These are phyloP conservation scores for Xerocomus brunneocitrinus DNA, from an alignment of 768 basidiomycete genomes.

Conservation along the genomic window DNA sequence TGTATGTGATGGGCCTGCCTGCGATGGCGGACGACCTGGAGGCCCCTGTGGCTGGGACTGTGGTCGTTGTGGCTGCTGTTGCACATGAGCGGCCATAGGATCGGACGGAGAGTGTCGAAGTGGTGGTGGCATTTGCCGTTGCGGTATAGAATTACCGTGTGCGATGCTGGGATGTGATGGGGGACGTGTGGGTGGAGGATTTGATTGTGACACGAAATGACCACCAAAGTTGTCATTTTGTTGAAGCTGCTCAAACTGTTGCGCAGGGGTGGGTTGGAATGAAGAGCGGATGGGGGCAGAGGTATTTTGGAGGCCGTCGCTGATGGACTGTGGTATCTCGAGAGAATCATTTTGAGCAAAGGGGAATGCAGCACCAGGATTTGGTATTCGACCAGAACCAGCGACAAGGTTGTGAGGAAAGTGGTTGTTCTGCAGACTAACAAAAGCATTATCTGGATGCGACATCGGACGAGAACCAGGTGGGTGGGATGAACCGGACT, in stretches of 20 bases:
- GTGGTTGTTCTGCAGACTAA: slow-evolving; percentile 38
- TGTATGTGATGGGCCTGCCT: slow-evolving; percentile 43
- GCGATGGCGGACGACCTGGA: slow-evolving; percentile 48
- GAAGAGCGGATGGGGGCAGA: slow-evolving; percentile 33
- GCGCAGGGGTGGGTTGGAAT: slow-evolving; percentile 59
- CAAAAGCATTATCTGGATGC: slow-evolving; percentile 44
- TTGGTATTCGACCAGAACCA: slow-evolving; percentile 34
- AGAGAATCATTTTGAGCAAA: slow-evolving; percentile 45
- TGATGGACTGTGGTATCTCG: slow-evolving; percentile 44
- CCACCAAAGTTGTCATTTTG: slow-evolving; percentile 31
- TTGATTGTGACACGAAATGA: slow-evolving; percentile 37
- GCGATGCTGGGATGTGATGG: slow-evolving; percentile 38
- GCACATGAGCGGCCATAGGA: slow-evolving; percentile 37
- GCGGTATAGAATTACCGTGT: slow-evolving; percentile 29
- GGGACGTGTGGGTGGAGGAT: slow-evolving; percentile 38
- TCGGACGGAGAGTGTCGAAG: slow-evolving; percentile 48
- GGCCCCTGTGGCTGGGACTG: slow-evolving; percentile 56
- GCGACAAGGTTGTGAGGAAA: slow-evolving; percentile 32
- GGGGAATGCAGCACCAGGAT: slow-evolving; percentile 33
- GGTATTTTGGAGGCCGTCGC: slow-evolving; percentile 36
- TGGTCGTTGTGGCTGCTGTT: slow-evolving; percentile 44
- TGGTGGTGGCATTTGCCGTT: slow-evolving; percentile 33
- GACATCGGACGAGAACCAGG: slow-evolving; percentile 37
- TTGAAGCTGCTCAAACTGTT: slow-evolving; percentile 57
- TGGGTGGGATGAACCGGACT: slow-evolving; percentile 29